Conservation (phyloP, 345 rosid species). For the Iberis pinnata region DNA sequence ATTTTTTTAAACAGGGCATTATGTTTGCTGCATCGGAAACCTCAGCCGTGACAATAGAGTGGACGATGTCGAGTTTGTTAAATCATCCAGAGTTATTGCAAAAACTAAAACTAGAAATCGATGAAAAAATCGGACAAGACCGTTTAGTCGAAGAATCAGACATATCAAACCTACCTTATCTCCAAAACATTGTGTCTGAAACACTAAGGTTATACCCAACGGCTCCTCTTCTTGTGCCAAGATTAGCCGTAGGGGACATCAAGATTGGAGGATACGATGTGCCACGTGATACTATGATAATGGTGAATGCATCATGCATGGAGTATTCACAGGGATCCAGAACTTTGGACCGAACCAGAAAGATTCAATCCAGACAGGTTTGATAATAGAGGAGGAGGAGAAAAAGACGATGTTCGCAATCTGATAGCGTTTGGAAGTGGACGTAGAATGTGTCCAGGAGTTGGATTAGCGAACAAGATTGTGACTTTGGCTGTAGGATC, state of each 20-base stretch:
- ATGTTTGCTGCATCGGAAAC: constrained; percentile 47
- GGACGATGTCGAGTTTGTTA: constrained; percentile 44
- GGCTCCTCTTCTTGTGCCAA: constrained; percentile 39
- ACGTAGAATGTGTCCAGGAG: constrained; percentile 60
- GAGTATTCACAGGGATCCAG: constrained; percentile 49
- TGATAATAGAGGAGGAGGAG: constrained; percentile 27
- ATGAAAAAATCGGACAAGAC: constrained; percentile 20
- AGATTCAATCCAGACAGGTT: constrained; percentile 54
- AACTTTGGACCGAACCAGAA: constrained; percentile 39
- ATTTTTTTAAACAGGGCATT: constrained; percentile 24
- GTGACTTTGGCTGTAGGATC: constrained; percentile 41
- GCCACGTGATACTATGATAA: constrained; percentile 33
- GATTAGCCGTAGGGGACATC: constrained; percentile 31
- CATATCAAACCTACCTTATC: constrained; percentile 29
- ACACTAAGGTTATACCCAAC: constrained; percentile 34
- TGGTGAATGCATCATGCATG: constrained; percentile 44
- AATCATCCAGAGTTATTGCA: constrained; percentile 33
- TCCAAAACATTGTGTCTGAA: constrained; percentile 38
- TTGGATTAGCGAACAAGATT: constrained; percentile 35
- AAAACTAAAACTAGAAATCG: constrained; percentile 32
- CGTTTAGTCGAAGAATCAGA: constrained; percentile 37
- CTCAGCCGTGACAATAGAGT: constrained; percentile 34
- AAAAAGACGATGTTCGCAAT: constrained; percentile 31
- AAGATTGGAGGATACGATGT: constrained; percentile 33
- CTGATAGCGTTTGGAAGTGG: constrained; percentile 54